Base-by-base conservation (phyloP, 805 yeast genomes). In the Yamadazyma endophytica region DNA sequence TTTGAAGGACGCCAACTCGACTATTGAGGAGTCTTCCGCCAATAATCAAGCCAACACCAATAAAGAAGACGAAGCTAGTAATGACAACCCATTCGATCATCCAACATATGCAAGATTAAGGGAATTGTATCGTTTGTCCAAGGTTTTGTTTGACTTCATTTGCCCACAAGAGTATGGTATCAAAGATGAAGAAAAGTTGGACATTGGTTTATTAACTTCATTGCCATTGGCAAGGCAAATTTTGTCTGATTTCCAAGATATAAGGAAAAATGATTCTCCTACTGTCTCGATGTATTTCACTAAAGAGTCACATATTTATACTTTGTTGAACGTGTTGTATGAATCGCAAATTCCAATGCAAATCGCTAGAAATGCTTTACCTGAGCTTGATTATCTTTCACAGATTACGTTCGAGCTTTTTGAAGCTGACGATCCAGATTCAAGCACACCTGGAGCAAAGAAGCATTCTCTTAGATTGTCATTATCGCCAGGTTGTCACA, bases 151-250 rank as follows among this genome's bases (percentile, higher is more conserved):
- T 63, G 99, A 92, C 59, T 92, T 90, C 52, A 88, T 92, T 29
- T 92, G 97, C 59, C 99, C 99, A 7, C 97, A 92, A 57, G 99
- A 92, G 54, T 92, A 92, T 54, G 99, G 99, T 42, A 92, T 92
- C 46, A 87, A 89, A 43, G 95, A 88, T 50, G 81, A 82, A 48
- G 98, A 92, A 57, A 92, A 92, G 53, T 71, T 92, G 38, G 99
- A 92, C 54, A 92, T 92, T 61, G 99, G 99, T 4, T 65, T 92
- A 35, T 66, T 92, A 46, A 92, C 99, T 0, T 86, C 96, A 2
- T 70, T 92, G 48, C 99, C 99, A 2, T 70, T 92, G 46, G 94
- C 96, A 1, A 84, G 79, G 54, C 95, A 87, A 58, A 82, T 92
- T 23, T 56, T 92, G 30, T 64, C 70, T 20, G 97, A 92, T 52